Base-by-base conservation (phyloP, 768 basidiomycete species). In the Lactarius hengduanensis region DNA sequence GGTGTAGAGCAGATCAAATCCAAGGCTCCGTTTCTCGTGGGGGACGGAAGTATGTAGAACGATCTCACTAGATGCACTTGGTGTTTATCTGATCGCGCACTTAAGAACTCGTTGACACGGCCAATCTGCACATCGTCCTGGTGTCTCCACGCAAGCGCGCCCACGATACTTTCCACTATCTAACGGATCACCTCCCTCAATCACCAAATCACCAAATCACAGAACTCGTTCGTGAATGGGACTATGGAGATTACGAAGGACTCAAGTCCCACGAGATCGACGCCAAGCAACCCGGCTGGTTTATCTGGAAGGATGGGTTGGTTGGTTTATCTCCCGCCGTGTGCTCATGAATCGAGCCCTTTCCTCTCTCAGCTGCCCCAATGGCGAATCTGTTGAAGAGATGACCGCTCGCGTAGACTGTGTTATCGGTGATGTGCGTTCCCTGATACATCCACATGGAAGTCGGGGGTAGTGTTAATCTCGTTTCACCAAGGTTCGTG, bases 211-310 rank as follows among this genome's bases (percentile, higher is more conserved):
- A 89, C 72, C 71, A 82, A 22, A 73, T 86, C 40, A 86, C 88
- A 0, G 91, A 92, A 70, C 82, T 85, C 28, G 87, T 80, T 30
- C 80, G 86, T 53, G 94, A 96, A 75, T 96, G 93, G 93, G 91
- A 96, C 72, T 96, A 96, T 73, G 87, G 96, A 11, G 85, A 91
- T 9, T 97, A 92, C 73, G 95, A 96, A 74, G 95, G 94, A 6
- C 83, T 95, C 50, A 74, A 83, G 32, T 80, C 87, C n/a, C 78
- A 84, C n/a, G 91, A 96, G 71, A 96, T 96, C 71, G 79, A 86
- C 67, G 81, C 80, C 58, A 81, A 78, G 63, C 83, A 79, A 59
- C 79, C 82, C 4, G 75, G 73, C 40, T 98, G 94, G 94, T 72
- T 74, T n/a, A 94, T 96, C 71, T 96, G 93, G 92, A 82, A 76